Percentiles rank a stretch among this genome's conserved stretches.
phyloP scores from a whole-genome alignment of 2,329 filamentous ascomycete species.

The Diaporthe caulivora region DNA sequence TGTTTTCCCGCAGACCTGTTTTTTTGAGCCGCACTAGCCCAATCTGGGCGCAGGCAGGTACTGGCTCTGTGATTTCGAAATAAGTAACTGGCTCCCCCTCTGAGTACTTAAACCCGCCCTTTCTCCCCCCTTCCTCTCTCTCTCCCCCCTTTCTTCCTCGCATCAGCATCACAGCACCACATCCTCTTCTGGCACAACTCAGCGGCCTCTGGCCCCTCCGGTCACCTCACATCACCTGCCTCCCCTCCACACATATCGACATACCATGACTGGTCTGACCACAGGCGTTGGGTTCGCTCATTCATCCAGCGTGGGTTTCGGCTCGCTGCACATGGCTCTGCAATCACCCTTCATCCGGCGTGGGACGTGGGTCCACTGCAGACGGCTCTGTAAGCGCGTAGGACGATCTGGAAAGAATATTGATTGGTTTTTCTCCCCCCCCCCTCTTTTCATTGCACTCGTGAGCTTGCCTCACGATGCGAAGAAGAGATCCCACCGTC shows the following conservation, averaged over 20 bases:
- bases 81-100: conserved; percentile 8
- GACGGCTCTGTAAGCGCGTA: conserved; percentile 13
- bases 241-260: background rate
- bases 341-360: conserved; percentile 16
- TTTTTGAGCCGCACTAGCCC: background rate
- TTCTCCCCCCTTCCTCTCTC: background rate
- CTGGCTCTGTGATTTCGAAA: background rate
- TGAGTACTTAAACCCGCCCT: background rate
- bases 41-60: background rate
- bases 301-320: conserved; percentile 15
- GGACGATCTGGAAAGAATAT: background rate
- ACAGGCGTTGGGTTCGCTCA: background rate
- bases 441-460: conserved; percentile 22
- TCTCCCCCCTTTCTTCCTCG: background rate
- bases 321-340: conserved; percentile 11
- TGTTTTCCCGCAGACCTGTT: background rate
- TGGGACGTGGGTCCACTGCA: conserved; percentile 1
- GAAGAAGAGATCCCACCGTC: conserved; percentile 9
- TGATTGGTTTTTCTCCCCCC: conserved; percentile 18
- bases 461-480: conserved; percentile 20
- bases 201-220: conserved; percentile 20
- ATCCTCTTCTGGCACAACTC: background rate
- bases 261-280: conserved; percentile 9
- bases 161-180: background rate
- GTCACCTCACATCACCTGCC: background rate